These are phyloP conservation scores for Gonapodya prolifera DNA, from an alignment of 192 early-diverging fungal species.

Conservation along the genomic window DNA sequence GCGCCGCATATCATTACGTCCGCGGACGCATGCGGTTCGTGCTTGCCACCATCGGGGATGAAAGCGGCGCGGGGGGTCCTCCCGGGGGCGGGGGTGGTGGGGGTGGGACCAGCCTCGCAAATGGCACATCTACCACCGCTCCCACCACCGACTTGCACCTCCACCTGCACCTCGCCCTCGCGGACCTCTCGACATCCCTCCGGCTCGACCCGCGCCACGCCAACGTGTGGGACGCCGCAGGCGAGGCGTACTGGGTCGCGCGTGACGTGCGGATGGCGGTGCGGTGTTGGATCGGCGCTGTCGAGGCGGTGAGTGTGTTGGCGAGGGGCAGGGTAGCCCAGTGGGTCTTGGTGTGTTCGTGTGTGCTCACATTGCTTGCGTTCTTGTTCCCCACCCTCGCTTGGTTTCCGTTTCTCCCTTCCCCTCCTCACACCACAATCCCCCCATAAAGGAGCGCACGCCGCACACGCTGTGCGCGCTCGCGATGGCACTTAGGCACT, in stretches of 20 bases:
- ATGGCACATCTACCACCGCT: background rate
- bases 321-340: no score
- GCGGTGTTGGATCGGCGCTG: background rate
- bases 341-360: background rate
- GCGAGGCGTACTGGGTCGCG: background rate
- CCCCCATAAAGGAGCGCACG: no score
- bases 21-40: background rate
- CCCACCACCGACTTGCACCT: background rate
- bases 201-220: background rate
- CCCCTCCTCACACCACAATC: background rate
- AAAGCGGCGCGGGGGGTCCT: no score
- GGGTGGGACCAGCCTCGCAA: no score
- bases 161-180: background rate
- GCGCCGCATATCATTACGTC: background rate
- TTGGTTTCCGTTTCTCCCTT: background rate
- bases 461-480: background rate
- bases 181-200: background rate
- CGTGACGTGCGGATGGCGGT: background rate
- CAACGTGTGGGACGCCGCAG: background rate
- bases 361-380: no score
- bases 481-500: background rate
- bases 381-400: no score
- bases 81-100: no score
- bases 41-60: background rate
- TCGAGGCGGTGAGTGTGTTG: background rate